These are phyloP conservation scores for Dicorynia guianensis DNA, from an alignment of 306 rosid genomes.

Conservation along the genomic window DNA sequence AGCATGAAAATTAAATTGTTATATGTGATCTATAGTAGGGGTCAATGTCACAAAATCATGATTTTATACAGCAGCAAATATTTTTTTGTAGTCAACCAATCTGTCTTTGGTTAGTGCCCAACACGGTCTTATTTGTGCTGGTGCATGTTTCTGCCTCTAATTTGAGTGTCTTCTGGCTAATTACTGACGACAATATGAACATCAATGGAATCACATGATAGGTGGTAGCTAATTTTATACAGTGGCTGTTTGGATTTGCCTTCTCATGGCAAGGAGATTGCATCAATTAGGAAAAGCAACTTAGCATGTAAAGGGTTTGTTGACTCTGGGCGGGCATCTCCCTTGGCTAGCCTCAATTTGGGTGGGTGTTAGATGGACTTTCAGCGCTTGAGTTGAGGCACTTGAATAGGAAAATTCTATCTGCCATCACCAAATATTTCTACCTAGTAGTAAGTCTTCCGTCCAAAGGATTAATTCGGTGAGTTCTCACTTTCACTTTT, in stretches of 20 bases:
- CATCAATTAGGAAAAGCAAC: no score
- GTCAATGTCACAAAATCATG: neutral
- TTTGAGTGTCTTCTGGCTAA: neutral
- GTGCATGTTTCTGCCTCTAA: neutral
- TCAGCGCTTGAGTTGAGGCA: no score
- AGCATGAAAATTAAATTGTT: neutral
- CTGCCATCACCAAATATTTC: no score
- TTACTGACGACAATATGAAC: neutral
- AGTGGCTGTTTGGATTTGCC: constrained; percentile 16
- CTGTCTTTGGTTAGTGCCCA: neutral
- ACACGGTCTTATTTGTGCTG: neutral
- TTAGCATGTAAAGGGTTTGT: no score
- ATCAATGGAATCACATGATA: constrained; percentile 9
- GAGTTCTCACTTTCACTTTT: no score
- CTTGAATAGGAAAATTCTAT: no score
- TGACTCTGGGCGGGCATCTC: no score
- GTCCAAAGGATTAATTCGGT: no score
- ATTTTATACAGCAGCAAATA: neutral
- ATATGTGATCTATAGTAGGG: neutral
- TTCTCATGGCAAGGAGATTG: neutral
- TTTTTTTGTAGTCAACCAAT: neutral
- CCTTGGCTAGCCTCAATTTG: no score
- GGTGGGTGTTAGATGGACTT: no score
- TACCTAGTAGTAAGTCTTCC: no score
- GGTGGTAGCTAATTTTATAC: constrained; percentile 9